Evolutionary conservation across 352 stramenopile species (phyloP).

Genomic region (Phytophthora foliorum): DNA sequence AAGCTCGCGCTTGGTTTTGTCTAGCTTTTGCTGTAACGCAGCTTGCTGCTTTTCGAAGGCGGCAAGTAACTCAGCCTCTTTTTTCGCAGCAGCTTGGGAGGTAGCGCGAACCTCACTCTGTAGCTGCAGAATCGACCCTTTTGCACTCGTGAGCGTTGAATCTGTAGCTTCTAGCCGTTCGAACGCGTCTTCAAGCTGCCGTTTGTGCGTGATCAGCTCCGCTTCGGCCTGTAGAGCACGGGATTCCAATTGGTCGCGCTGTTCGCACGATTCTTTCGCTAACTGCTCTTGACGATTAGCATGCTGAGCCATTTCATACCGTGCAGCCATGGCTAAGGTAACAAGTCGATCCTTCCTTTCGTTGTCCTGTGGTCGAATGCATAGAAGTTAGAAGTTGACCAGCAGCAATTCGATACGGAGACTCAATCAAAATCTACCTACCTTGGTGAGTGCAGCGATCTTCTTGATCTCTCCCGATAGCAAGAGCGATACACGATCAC

Average conservation of each 20-base stretch:
- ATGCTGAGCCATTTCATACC: conserved; percentile 71
- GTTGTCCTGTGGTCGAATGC: conserved; percentile 47
- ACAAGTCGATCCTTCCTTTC: conserved; percentile 80
- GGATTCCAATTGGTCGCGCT: conserved; percentile 29
- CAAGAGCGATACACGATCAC: conserved; percentile 56
- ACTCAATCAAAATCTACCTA: conserved; percentile 8
- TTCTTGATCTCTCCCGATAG: conserved; percentile 84
- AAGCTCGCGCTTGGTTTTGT: conserved; percentile 84
- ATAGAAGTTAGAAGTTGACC: background rate
- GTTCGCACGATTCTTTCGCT: conserved; percentile 41
- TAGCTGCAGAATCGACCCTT: conserved; percentile 43
- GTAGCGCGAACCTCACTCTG: conserved; percentile 30
- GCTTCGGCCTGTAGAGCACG: conserved; percentile 49
- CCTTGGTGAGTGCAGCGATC: conserved; percentile 70
- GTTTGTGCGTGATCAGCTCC: conserved; percentile 44
- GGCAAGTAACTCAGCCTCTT: conserved; percentile 55
- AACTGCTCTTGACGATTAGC: conserved; percentile 58
- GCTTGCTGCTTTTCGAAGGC: conserved; percentile 56
- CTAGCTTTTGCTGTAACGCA: conserved; percentile 63
- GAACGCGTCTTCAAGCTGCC: conserved; percentile 62
- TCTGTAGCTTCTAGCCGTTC: conserved; percentile 53
- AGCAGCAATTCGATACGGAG: background rate
- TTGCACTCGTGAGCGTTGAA: conserved; percentile 38
- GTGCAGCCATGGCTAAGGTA: conserved; percentile 79
- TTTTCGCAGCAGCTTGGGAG: conserved; percentile 28